Evolutionary conservation across 2,329 filamentous ascomycete genomes (phyloP).

Genomic region (Botrytis elliptica): DNA sequence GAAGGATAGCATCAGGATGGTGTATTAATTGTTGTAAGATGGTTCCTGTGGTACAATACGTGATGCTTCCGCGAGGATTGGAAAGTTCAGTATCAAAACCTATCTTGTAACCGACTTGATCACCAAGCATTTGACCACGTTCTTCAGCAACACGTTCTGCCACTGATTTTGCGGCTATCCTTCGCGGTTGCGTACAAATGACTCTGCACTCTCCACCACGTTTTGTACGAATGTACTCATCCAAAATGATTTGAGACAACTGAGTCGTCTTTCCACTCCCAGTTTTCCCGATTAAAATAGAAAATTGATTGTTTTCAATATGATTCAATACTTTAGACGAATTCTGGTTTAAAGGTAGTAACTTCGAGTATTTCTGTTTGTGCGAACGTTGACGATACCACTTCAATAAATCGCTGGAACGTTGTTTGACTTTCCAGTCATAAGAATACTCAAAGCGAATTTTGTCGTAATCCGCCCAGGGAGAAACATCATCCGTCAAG

Average conservation of each 20-base stretch:
- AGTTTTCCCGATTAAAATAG: constrained; percentile 92
- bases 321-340: constrained; percentile 81
- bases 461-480: neutral
- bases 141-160: constrained; percentile 93
- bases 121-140: constrained; percentile 72
- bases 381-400: neutral
- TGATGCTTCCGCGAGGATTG: constrained; percentile 63
- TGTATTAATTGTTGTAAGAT: constrained; percentile 81
- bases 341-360: constrained; percentile 80
- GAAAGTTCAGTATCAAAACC: constrained; percentile 80
- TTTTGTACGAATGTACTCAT: constrained; percentile 74
- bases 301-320: constrained; percentile 75
- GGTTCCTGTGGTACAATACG: constrained; percentile 91
- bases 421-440: neutral
- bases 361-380: neutral
- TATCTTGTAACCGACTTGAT: constrained; percentile 86
- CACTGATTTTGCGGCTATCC: constrained; percentile 88
- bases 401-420: neutral
- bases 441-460: neutral
- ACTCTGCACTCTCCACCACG: constrained; percentile 79
- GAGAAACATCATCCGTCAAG: neutral
- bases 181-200: constrained; percentile 88
- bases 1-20: constrained; percentile 72
- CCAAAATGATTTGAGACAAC: constrained; percentile 89
- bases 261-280: constrained; percentile 96